A percentile compares a stretch with the other conserved stretches of the same genome.
Evolutionary conservation across 2,329 filamentous ascomycete genomes (phyloP).

Genomic region (Proliferodiscus dingleyae): DNA sequence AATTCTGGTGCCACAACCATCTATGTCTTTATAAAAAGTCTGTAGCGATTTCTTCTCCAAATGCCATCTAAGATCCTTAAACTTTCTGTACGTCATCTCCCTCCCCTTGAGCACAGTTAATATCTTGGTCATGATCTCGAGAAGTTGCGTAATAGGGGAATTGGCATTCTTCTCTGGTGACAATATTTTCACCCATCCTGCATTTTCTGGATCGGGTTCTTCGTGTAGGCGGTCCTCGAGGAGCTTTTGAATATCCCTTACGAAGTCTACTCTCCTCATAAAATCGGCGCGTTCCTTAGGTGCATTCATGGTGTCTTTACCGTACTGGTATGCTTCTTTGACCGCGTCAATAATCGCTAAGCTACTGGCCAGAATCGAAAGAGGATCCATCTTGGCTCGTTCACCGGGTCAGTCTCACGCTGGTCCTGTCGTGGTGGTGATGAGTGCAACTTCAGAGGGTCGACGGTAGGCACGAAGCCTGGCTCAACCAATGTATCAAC

Average conservation of each 20-base stretch:
- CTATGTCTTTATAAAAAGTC: slow-evolving; percentile 5
- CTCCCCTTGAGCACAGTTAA: slow-evolving; percentile 3
- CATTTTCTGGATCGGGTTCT: slow-evolving; percentile 4
- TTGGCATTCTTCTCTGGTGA: neutral
- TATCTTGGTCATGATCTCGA: slow-evolving; percentile 6
- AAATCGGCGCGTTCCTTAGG: slow-evolving; percentile 12
- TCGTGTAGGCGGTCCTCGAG: slow-evolving; percentile 2
- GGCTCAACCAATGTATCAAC: too few relatives aligned
- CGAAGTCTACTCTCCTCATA: slow-evolving; percentile 5
- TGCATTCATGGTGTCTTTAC: slow-evolving; percentile 11
- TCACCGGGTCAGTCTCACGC: too few relatives aligned
- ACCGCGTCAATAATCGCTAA: slow-evolving; percentile 13
- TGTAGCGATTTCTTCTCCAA: slow-evolving; percentile 14
- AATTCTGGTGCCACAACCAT: slow-evolving; percentile 8
- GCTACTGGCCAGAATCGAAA: slow-evolving; percentile 12
- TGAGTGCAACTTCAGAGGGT: too few relatives aligned
- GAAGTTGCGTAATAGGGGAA: slow-evolving; percentile 9
- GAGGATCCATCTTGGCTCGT: slow-evolving; percentile 8
- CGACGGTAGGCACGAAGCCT: too few relatives aligned
- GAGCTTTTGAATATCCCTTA: slow-evolving; percentile 1
- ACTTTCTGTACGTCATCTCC: neutral
- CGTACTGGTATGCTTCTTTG: slow-evolving; percentile 10
- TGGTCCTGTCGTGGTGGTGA: too few relatives aligned
- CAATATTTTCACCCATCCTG: neutral
- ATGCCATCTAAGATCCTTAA: slow-evolving; percentile 16